These are phyloP conservation scores for Paecilomyces formosus DNA, from an alignment of 2,329 filamentous ascomycete species.

Conservation along the genomic window DNA sequence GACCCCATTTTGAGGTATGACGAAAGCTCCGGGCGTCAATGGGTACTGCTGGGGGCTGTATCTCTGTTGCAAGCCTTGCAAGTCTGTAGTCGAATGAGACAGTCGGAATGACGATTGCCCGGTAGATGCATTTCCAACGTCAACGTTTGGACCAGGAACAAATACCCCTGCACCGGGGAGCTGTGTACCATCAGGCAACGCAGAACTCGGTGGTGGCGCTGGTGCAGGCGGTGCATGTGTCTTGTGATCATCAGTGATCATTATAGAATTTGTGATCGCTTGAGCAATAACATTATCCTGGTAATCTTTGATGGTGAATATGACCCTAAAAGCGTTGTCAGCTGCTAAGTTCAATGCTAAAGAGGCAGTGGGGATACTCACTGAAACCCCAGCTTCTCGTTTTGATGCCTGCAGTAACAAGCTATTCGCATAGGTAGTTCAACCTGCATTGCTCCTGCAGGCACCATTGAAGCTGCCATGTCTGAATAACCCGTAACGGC, in stretches of 20 bases:
- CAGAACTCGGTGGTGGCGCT: slow-evolving; percentile 25
- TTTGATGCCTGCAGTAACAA: slow-evolving; percentile 92
- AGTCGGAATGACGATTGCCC: slow-evolving; percentile 42
- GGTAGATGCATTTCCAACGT: slow-evolving; percentile 21
- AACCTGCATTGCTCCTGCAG: slow-evolving; percentile 63
- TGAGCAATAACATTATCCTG: slow-evolving; percentile 72
- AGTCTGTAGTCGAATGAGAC: slow-evolving; percentile 57
- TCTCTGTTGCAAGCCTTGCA: slow-evolving; percentile 51
- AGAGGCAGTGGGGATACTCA: slow-evolving; percentile 18
- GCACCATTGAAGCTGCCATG: slow-evolving; percentile 19
- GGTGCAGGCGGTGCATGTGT: slow-evolving; percentile 53
- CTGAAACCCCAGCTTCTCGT: slow-evolving; percentile 84
- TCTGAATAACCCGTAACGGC: slow-evolving; percentile 40
- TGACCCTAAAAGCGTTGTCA: slow-evolving; percentile 49
- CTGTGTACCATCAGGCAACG: slow-evolving; percentile 30
- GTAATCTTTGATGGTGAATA: slow-evolving; percentile 87
- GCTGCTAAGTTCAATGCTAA: slow-evolving; percentile 1
- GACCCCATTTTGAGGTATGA: slow-evolving; percentile 29
- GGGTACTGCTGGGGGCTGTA: slow-evolving; percentile 37
- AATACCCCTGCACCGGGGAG: slow-evolving; percentile 40
- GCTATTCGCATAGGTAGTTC: slow-evolving; percentile 91
- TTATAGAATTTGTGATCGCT: slow-evolving; percentile 76
- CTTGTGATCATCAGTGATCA: slow-evolving; percentile 98
- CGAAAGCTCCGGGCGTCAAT: slow-evolving; percentile 31
- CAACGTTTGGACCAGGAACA: slow-evolving; percentile 22